Evolutionary conservation across 129 eudicot genomes (phyloP).

Genomic region (Centaurea solstitialis): DNA sequence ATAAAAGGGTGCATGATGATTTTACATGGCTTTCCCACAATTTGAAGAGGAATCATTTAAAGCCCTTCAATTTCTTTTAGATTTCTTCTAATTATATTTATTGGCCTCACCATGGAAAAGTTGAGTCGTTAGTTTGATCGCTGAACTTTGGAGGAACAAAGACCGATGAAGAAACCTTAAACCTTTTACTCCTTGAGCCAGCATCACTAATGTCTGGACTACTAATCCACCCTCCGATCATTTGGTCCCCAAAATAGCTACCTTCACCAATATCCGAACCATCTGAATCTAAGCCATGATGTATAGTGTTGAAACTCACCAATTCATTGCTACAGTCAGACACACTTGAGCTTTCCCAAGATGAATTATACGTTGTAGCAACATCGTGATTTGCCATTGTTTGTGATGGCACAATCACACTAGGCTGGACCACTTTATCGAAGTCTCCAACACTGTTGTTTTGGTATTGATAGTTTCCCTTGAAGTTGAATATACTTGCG

Average conservation of each 20-base stretch:
- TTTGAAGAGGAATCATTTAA: neutral
- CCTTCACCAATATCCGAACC: conserved; percentile 63
- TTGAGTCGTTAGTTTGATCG: conserved; percentile 37
- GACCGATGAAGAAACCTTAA: conserved; percentile 75
- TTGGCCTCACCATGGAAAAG: conserved; percentile 33
- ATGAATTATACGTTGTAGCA: conserved; percentile 33
- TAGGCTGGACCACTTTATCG: conserved; percentile 75
- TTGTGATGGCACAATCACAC: conserved; percentile 70
- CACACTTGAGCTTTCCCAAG: conserved; percentile 63
- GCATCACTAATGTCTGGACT: conserved; percentile 54
- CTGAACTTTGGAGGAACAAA: conserved; percentile 73
- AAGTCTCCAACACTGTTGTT: conserved; percentile 33
- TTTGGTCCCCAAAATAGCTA: conserved; percentile 42
- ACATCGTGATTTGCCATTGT: conserved; percentile 29
- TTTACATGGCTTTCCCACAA: conserved; percentile 21
- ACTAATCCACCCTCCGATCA: conserved; percentile 63
- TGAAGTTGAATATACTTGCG: conserved; percentile 72
- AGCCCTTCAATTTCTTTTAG: conserved; percentile 17
- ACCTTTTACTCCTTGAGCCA: conserved; percentile 72
- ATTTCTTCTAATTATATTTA: neutral
- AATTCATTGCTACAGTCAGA: conserved; percentile 63
- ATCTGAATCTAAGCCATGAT: conserved; percentile 56
- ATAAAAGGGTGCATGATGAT: conserved; percentile 22
- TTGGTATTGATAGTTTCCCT: conserved; percentile 39
- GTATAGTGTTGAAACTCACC: conserved; percentile 35